Evolutionary conservation across 2,329 filamentous ascomycete species (phyloP).

Genomic region (Colletotrichum sp.): DNA sequence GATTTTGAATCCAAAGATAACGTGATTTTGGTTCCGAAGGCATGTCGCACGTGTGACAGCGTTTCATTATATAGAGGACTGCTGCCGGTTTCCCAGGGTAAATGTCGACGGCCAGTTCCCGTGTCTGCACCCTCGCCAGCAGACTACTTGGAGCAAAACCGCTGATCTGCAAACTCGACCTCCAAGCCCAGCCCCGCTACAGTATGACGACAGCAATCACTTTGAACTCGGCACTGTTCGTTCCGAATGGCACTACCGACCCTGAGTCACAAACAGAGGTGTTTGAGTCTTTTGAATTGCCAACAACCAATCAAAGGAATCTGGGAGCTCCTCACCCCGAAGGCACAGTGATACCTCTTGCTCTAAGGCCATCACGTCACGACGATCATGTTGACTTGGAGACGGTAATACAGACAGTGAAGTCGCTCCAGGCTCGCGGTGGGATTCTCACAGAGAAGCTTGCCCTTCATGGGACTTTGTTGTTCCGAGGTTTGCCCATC

Average conservation of each 20-base stretch:
- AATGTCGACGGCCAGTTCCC: background rate
- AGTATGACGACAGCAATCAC: background rate
- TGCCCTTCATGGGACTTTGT: conserved; percentile 48
- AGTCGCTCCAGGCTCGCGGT: background rate
- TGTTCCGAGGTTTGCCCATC: conserved; percentile 52
- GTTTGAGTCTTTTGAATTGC: background rate
- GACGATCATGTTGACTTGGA: background rate
- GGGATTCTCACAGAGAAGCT: conserved; percentile 42
- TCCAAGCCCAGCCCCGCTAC: background rate
- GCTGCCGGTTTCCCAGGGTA: background rate
- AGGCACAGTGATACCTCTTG: background rate
- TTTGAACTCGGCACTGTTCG: background rate
- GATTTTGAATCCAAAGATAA: background rate
- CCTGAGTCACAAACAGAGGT: background rate
- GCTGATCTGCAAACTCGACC: background rate
- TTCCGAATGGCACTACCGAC: background rate
- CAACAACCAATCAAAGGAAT: background rate
- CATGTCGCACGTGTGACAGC: background rate
- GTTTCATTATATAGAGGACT: background rate
- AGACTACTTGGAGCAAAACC: background rate
- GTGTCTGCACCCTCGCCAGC: background rate
- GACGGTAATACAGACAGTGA: background rate
- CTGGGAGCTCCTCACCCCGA: background rate
- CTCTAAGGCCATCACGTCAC: background rate
- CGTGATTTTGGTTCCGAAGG: background rate